Base-by-base conservation (phyloP, 2,329 filamentous ascomycete genomes). In the Pezicula neosporulosa region DNA sequence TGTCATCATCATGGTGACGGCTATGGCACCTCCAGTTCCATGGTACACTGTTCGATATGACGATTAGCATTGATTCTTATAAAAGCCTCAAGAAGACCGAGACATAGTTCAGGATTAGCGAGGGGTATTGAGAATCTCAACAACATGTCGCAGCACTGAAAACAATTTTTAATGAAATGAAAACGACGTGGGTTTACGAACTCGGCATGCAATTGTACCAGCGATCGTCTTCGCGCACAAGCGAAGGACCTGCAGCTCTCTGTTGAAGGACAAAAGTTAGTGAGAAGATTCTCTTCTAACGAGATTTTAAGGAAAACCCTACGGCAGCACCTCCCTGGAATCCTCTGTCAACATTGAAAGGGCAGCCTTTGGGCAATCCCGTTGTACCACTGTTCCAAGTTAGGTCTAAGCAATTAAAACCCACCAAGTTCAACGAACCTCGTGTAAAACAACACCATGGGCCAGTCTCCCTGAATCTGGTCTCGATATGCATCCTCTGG, bases 191-290 rank as follows among this genome's bases (percentile, higher is more conserved):
- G 24, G 24, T 24, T 24, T 24, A 24, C 24, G 24, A 24, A 24
- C 24, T 71, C 0, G 75, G 87, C 87, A 91, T 91, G 67, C 85
- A 88, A 63, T 83, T 80, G 63, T 90, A 91, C 78, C 84, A 90
- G 24, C 84, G 73, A 64, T 89, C 83, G 44, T 55, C 72, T 54
- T 50, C 62, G 52, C 21, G 61, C 47, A 49, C 68, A 63, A 18
- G 55, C 47, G 50, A 46, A 15, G 38, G 49, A 3, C 58, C 55
- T 33, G 50, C 48, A 36, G 46, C 47, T 53, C 54, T 47, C 59
- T 60, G 38, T 36, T 19, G 39, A 30, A 15, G 39, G 21, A 21
- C 9, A n/a, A 47, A 24, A 50, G 45, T 48, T 44, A 33, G 42
- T 9, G 13, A 13, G n/a, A 9, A 15, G 5, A 6, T 15, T 30